Evolutionary conservation across 371 early-diverging fungal species (phyloP), one percentile per base, ranked within the genome.

Genomic region (Apophysomyces elegans): DNA sequence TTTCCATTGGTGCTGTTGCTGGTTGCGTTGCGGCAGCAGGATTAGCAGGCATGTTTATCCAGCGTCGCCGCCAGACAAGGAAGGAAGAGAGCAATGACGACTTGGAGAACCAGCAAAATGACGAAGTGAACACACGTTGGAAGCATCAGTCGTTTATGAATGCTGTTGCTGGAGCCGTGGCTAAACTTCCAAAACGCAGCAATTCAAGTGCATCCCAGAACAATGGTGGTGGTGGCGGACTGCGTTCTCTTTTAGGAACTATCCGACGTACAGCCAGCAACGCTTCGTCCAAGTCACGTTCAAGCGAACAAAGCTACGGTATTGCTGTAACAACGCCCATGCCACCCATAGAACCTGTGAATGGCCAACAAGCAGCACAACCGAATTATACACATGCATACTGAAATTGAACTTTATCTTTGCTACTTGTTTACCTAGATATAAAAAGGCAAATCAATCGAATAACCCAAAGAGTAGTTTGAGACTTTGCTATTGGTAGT

Each of bases 1-100:
- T 78, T n/a, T 72, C 71, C 18, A 58, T 78, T 37, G 78, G 75
- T 43, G 78, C 73, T 11, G 69, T 68, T 18, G 71, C 67, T 41
- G 78, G 78, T 26, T 74, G 75, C 62, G 59, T 75, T 39, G 78
- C 78, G 11, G 78, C 78, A n/a, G 78, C 68, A 37, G 78, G 78
- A 35, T 47, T 78, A n/a, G 78, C 75, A 1, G 78, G 78, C 12
- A 74, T 78, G 75, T 73, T 78, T 43, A 70, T 78, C 32, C 73
- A 72, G 21, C 63, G 62, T 4, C 72, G 69, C 36, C 68, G 69
- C 8, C 71, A 77, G 66, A 65, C 58, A 8, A 44, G 43, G 5
- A 47, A 70, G 9, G 69, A 71, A 14, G 69, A 71, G 58, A 62
- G 71, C 13, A 18, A 61, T 13, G 75, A 71, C 26, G 68, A 60